Conservation (phyloP, 176 grass and related monocot genomes). For the Echinochloa phyllopogon region DNA sequence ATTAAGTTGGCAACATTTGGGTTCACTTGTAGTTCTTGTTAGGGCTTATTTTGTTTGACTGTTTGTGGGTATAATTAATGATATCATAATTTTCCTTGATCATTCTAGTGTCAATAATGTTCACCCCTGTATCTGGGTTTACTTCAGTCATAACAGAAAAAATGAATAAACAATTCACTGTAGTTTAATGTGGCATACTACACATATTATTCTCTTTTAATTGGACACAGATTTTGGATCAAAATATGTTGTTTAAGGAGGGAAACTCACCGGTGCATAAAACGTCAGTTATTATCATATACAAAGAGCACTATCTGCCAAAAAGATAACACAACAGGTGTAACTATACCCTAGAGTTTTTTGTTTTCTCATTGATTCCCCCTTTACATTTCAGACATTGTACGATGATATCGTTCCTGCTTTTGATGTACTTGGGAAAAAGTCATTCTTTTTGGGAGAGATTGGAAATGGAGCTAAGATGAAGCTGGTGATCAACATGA, state of each 20-base stretch:
- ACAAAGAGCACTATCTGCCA: slow-evolving; percentile 8
- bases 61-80: not conserved
- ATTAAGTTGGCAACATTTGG: not conserved
- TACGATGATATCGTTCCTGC: slow-evolving; percentile 85
- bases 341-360: slow-evolving; percentile 8
- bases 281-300: not conserved
- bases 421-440: slow-evolving; percentile 88
- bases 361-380: slow-evolving; percentile 18
- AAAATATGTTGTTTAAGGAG: slow-evolving; percentile 9
- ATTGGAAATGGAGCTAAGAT: slow-evolving; percentile 98
- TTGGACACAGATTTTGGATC: slow-evolving; percentile 5
- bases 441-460: slow-evolving; percentile 85
- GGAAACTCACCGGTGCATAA: slow-evolving; percentile 2
- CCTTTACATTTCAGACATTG: slow-evolving; percentile 60
- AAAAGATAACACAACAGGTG: not conserved
- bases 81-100: slow-evolving; percentile 1
- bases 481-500: slow-evolving; percentile 98
- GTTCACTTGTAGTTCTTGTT: not conserved
- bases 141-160: not conserved
- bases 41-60: not conserved
- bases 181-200: not conserved
- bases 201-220: slow-evolving; percentile 18
- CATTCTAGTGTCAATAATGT: slow-evolving; percentile 26
- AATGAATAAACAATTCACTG: not conserved
- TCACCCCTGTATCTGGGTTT: not conserved